Base-by-base conservation (phyloP, 768 basidiomycete species). In the Russula sp. region DNA sequence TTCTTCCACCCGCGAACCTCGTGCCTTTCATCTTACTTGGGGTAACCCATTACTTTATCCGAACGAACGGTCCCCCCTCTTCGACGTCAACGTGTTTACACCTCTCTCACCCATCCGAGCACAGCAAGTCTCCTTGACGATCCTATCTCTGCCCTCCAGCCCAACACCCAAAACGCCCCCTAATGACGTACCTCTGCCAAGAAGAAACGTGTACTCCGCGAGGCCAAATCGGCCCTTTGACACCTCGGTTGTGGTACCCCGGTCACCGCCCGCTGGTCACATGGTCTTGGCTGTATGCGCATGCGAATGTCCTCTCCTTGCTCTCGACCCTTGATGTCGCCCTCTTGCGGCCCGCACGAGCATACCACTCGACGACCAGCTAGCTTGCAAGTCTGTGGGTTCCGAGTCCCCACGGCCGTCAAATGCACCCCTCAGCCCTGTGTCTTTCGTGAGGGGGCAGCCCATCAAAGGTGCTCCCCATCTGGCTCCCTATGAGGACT, bases 121-220 rank as follows among this genome's bases (percentile, higher is more conserved):
- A 65, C 60, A 61, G 64, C 64, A 24, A 57, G 63, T 64, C 57
- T 55, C 63, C 63, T 59, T 64, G 63, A 32, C 26, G 58, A 64
- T 59, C 46, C 9, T n/a, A 53, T 58, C 46, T 58, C 46, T 50
- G 7, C 4, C 40, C 11, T 36, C 3, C 8, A 48, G 32, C 38
- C 22, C 40, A 11, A 34, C 26, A 20, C 52, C 6, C 26, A 28
- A 24, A 14, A 26, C 52, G 1, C 60, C 2, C 52, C 52, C 32
- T 42, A n/a, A 57, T 65, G 64, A 65, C 64, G 64, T 65, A 61
- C 16, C 36, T 11, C 26, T 10, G 10, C 20, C n/a, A 1, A 1
- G 7, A n/a, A 28, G 46, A 44, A 62, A 46, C 54, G 64, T 57
- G 59, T 51, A 2, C 0, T 52, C 64, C 52, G 48, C 42, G 60